Evolutionary conservation across 768 basidiomycete genomes (phyloP), one percentile per base, ranked within the genome.

Genomic region (Pleurotus ostreatus): DNA sequence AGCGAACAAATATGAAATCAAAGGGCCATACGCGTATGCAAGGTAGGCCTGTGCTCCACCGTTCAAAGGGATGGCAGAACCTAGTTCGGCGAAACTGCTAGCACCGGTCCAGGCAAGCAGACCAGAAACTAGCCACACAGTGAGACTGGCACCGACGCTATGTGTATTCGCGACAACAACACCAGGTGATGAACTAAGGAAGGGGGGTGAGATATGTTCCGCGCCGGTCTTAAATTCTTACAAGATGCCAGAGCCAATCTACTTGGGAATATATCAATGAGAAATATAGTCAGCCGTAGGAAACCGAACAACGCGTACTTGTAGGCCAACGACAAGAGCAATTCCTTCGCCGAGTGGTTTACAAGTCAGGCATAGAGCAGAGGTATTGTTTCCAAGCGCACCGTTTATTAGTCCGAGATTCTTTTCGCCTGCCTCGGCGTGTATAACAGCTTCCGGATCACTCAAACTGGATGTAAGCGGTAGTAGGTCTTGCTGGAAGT

Each of bases 191-290:
- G 92, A 94, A 72, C 92, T 94, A 57, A 25, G 39, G 49, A 46
- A 51, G 18, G 12, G 26, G 34, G 49, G 48, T 41, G 25, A 40
- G 18, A 46, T n/a, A 12, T 44, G 34, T n/a, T 18, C 25, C 25
- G 23, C 1, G 25, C 25, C 43, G 49, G 46, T 37, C 39, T 47
- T 22, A 22, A 13, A 22, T 41, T 6, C 87, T 61, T 65, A 93
- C 92, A 96, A 97, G 57, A 97, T 97, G 34, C 94, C 94, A 15
- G 93, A 95, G 13, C 94, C 94, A 70, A 93, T 90, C 86, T 89
- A 46, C 43, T 57, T 44, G 40, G 38, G 30, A 34, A 11, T 34
- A 11, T 34, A 34, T 34, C 9, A 9, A 11, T 34, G 30, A 34
- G 30, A 34, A 34, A 34, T 34, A 34, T 34, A 34, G 9, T 9